These are phyloP conservation scores for Quercus tomentella DNA, from an alignment of 331 rosid genomes.

Conservation along the genomic window DNA sequence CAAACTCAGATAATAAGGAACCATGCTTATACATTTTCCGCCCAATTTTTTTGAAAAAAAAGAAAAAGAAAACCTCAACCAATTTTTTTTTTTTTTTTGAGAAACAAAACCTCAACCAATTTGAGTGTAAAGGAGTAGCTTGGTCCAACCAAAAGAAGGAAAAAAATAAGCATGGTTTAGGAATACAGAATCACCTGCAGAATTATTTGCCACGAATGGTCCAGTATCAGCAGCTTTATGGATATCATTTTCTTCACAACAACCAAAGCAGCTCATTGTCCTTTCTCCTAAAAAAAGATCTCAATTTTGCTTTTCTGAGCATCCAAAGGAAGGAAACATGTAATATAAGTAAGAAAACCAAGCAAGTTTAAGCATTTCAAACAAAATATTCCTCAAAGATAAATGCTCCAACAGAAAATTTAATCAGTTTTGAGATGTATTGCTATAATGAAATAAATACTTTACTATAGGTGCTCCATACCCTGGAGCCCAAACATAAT, in stretches of 20 bases:
- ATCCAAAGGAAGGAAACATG: background rate
- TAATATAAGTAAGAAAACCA: background rate
- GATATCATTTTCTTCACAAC: slow-evolving; percentile 50
- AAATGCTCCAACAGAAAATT: background rate
- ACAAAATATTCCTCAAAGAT: background rate
- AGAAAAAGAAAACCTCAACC: background rate
- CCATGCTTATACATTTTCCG: background rate
- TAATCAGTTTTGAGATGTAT: background rate
- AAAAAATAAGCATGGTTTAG: background rate
- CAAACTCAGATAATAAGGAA: background rate
- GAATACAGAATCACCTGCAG: slow-evolving; percentile 37
- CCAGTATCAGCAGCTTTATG: slow-evolving; percentile 38
- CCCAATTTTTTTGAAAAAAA: background rate
- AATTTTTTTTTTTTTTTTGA: too few species aligned
- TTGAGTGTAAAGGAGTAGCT: background rate
- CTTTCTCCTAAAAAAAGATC: slow-evolving; percentile 22
- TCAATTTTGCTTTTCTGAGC: slow-evolving; percentile 10
- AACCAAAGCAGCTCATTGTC: slow-evolving; percentile 79
- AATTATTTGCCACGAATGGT: slow-evolving; percentile 28
- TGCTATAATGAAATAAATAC: background rate
- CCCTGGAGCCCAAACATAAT: background rate
- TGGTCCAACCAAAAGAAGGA: background rate
- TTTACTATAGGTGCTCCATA: background rate
- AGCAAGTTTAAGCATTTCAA: background rate
- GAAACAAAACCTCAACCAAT: background rate